A percentile compares a stretch with the other conserved stretches of the same genome.
Evolutionary conservation across 768 basidiomycete species (phyloP).

Genomic region (Serendipita sp.): DNA sequence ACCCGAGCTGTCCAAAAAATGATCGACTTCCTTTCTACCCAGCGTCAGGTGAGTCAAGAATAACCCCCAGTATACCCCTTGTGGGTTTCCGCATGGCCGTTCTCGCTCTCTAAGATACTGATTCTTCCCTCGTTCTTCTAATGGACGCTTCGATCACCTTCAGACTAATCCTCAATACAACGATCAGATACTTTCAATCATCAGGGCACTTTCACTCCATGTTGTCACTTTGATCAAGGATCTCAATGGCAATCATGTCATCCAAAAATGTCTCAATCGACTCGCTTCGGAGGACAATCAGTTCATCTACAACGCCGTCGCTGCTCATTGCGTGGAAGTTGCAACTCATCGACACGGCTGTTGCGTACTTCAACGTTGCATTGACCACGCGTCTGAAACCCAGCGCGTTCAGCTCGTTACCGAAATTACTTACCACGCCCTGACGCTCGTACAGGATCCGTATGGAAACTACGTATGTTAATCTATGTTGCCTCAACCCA

Average conservation of each 20-base stretch:
- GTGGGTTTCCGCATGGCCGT: slow-evolving; percentile 6
- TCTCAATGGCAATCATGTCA: slow-evolving; percentile 91
- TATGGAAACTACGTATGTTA: slow-evolving; percentile 56
- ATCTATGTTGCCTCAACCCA: background rate
- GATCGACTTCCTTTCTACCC: slow-evolving; percentile 96
- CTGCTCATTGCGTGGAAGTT: slow-evolving; percentile 96
- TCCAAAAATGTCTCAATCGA: slow-evolving; percentile 98
- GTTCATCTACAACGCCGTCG: slow-evolving; percentile 99
- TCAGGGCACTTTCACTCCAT: slow-evolving; percentile 88
- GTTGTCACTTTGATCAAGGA: slow-evolving; percentile 99
- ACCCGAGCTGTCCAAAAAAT: slow-evolving; percentile 99
- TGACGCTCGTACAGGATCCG: slow-evolving; percentile 95
- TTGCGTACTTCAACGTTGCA: slow-evolving; percentile 93
- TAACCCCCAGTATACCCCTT: background rate
- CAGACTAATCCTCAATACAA: slow-evolving; percentile 74
- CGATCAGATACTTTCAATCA: slow-evolving; percentile 89
- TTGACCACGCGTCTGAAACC: slow-evolving; percentile 92
- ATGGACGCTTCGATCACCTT: background rate
- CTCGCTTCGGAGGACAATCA: slow-evolving; percentile 97
- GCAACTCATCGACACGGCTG: slow-evolving; percentile 96
- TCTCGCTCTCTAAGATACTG: slow-evolving; percentile 22
- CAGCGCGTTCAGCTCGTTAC: slow-evolving; percentile 94
- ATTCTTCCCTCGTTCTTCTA: slow-evolving; percentile 21
- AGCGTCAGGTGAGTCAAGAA: slow-evolving; percentile 61
- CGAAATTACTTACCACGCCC: slow-evolving; percentile 95